Evolutionary conservation across 2,329 filamentous ascomycete genomes (phyloP).

Genomic region (Aspergillus phoenicis): DNA sequence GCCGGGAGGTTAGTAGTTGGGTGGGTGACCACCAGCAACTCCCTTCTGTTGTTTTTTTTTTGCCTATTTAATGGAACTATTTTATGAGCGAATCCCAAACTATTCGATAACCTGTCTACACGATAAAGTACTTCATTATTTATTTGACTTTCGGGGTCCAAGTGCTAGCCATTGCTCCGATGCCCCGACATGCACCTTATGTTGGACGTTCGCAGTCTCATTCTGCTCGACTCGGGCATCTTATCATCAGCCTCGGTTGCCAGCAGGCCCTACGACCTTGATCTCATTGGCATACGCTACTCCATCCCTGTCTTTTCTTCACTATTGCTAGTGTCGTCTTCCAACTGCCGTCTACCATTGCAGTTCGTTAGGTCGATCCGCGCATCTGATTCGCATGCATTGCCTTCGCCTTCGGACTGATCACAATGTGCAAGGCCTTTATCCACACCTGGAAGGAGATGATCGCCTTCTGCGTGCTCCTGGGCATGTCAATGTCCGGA

Average conservation of each 20-base stretch:
- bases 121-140: no score
- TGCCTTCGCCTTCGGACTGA: conserved; percentile 63
- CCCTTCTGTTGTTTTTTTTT: no score
- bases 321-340: conserved; percentile 69
- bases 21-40: no score
- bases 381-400: conserved; percentile 63
- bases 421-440: conserved; percentile 70
- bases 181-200: no score
- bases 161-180: no score
- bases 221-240: conserved; percentile 70
- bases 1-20: no score
- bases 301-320: conserved; percentile 72
- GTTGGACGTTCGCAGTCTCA: conserved; percentile 60
- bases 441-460: conserved; percentile 69
- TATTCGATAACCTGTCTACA: no score
- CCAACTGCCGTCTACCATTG: conserved; percentile 69
- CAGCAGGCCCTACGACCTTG: conserved; percentile 65
- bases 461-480: conserved; percentile 66
- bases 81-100: no score
- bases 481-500: conserved; percentile 63
- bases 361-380: conserved; percentile 66
- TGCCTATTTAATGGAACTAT: no score
- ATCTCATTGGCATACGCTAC: conserved; percentile 66
- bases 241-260: conserved; percentile 71
- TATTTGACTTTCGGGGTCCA: no score